phyloP scores from a whole-genome alignment of 1,139 yeast genomes.

The Hyphopichia buzzinii region DNA sequence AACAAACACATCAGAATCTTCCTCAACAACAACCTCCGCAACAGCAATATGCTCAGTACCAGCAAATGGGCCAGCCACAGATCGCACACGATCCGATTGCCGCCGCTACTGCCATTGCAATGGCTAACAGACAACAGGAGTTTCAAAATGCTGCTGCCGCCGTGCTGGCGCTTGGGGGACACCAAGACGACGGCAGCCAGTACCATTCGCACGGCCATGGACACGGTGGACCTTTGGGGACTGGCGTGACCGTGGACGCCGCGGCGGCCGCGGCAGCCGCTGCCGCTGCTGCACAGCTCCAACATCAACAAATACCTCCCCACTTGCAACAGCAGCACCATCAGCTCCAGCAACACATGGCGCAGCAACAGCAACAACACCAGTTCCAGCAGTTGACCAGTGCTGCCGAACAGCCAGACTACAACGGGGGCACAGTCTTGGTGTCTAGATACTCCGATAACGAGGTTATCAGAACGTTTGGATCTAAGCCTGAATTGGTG shows the following conservation, averaged over 20 bases:
- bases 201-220: slow-evolving; percentile 25
- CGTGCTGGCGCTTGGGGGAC: slow-evolving; percentile 17
- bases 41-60: slow-evolving; percentile 6
- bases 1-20: slow-evolving; percentile 5
- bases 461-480: slow-evolving; percentile 46
- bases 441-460: slow-evolving; percentile 38
- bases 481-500: slow-evolving; percentile 41
- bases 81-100: slow-evolving; percentile 7
- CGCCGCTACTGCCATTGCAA: slow-evolving; percentile 5
- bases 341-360: slow-evolving; percentile 27
- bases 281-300: slow-evolving; percentile 22
- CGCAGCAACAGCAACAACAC: slow-evolving; percentile 18
- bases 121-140: slow-evolving; percentile 12
- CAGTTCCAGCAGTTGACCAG: slow-evolving; percentile 10
- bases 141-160: slow-evolving; percentile 18
- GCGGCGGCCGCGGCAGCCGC: slow-evolving; percentile 24
- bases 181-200: slow-evolving; percentile 20
- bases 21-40: slow-evolving; percentile 5
- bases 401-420: slow-evolving; percentile 11
- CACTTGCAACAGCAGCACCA: slow-evolving; percentile 27
- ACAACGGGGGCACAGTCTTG: slow-evolving; percentile 8
- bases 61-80: slow-evolving; percentile 10
- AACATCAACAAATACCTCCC: slow-evolving; percentile 12
- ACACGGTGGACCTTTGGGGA: too few species aligned
- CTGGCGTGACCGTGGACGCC: too few species aligned